Percentiles rank a stretch among this genome's conserved stretches.
Evolutionary conservation across 108 stramenopile species (phyloP).

Genomic region (Skeletonema tropicum): DNA sequence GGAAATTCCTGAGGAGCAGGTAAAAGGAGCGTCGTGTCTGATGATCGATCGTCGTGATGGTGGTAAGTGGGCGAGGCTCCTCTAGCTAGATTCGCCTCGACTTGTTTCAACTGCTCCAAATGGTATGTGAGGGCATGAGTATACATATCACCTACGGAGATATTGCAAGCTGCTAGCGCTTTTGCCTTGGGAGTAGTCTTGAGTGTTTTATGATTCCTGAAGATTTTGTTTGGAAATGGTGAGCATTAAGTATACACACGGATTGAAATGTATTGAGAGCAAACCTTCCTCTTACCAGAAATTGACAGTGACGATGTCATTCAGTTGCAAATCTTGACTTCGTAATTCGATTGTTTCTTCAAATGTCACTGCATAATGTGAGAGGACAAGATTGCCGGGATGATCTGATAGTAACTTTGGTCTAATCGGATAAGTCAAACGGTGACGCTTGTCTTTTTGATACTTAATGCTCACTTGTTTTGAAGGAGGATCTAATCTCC

Average conservation of each 20-base stretch:
- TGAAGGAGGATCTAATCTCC: constrained; percentile 25
- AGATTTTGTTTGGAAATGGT: background rate
- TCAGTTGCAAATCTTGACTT: constrained; percentile 25
- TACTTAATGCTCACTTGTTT: constrained; percentile 31
- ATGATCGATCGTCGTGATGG: background rate
- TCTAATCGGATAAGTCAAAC: constrained; percentile 4
- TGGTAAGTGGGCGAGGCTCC: background rate
- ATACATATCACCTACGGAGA: constrained; percentile 45
- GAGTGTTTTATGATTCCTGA: constrained; percentile 35
- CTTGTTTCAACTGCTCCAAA: constrained; percentile 19
- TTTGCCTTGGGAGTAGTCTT: constrained; percentile 30
- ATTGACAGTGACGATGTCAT: constrained; percentile 36
- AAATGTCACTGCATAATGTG: constrained; percentile 28
- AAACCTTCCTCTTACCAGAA: constrained; percentile 20
- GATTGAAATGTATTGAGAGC: background rate
- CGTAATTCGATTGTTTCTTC: constrained; percentile 33
- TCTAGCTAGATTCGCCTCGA: constrained; percentile 17
- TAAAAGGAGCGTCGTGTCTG: background rate
- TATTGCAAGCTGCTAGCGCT: constrained; percentile 28
- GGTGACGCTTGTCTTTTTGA: constrained; percentile 22
- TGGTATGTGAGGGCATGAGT: constrained; percentile 29
- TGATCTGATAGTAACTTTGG: constrained; percentile 34
- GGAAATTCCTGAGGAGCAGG: constrained; percentile 38
- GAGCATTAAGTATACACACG: background rate
- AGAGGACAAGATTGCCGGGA: constrained; percentile 23